Evolutionary conservation across 768 basidiomycete genomes (phyloP).

Genomic region (Hygrophorus russula): DNA sequence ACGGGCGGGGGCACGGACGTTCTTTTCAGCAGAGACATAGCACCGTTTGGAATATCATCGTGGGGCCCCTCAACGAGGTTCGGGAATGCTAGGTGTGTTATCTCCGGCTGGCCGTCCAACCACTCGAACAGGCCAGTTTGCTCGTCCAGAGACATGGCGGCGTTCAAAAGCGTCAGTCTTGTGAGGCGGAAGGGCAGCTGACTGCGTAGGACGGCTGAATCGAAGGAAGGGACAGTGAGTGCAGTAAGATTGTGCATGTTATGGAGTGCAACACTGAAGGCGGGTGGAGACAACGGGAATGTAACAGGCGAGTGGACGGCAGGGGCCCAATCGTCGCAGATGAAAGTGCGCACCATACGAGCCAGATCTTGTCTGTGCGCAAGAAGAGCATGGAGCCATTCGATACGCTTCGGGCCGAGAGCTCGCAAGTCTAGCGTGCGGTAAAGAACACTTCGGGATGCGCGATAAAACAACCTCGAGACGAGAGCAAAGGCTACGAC

Average conservation of each 20-base stretch:
- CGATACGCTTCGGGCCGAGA: conserved; percentile 18
- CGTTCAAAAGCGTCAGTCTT: conserved; percentile 26
- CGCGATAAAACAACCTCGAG: conserved; percentile 22
- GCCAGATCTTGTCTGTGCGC: conserved; percentile 28
- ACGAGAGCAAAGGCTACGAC: conserved; percentile 20
- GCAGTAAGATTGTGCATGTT: conserved; percentile 33
- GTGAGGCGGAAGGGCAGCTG: conserved; percentile 31
- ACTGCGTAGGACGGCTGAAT: conserved; percentile 28
- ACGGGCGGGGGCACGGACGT: conserved; percentile 6
- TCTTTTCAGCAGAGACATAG: conserved; percentile 6
- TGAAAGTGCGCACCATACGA: conserved; percentile 26
- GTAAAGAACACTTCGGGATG: conserved; percentile 24
- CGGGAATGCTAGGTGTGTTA: conserved; percentile 7
- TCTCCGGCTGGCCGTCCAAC: conserved; percentile 14
- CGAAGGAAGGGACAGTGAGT: conserved; percentile 32
- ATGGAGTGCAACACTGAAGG: conserved; percentile 31
- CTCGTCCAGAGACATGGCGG: conserved; percentile 20
- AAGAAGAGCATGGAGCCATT: conserved; percentile 25
- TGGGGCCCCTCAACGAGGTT: conserved; percentile 19
- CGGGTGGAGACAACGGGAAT: conserved; percentile 16
- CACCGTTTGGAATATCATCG: conserved; percentile 6
- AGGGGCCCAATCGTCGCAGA: conserved; percentile 31
- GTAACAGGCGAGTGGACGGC: conserved; percentile 26
- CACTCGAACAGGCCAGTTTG: conserved; percentile 8
- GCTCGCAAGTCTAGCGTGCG: conserved; percentile 21